A percentile compares a stretch with the other conserved stretches of the same genome.
These are phyloP conservation scores for Alternaria ventricosa DNA, from an alignment of 2,329 filamentous ascomycete genomes.

Conservation along the genomic window DNA sequence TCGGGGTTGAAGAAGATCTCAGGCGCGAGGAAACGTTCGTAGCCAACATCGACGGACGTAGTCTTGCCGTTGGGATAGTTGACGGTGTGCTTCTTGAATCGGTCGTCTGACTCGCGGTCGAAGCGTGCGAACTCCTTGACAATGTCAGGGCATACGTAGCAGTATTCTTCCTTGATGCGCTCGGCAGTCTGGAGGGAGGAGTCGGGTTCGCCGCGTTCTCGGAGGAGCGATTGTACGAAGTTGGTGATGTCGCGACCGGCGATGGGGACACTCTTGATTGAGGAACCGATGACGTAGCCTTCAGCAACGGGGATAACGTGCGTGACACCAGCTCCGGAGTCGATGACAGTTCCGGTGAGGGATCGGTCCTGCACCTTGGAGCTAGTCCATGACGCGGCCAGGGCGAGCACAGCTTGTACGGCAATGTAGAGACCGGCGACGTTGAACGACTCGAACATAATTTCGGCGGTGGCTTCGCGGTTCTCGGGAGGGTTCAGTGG, in stretches of 20 bases:
- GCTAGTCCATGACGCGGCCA: constrained; percentile 97
- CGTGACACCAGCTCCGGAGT: constrained; percentile 97
- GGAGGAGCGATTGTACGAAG: constrained; percentile 94
- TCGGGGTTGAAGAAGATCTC: constrained; percentile 99
- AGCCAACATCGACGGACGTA: constrained; percentile 89
- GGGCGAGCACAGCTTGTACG: constrained; percentile 93
- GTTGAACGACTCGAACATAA: constrained; percentile 99
- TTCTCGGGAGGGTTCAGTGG: constrained; percentile 98
- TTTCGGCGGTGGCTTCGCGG: constrained; percentile 97
- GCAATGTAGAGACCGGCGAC: constrained; percentile 98
- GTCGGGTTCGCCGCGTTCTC: constrained; percentile 95
- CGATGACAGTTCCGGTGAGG: constrained; percentile 95
- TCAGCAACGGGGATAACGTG: constrained; percentile 99
- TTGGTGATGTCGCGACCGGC: constrained; percentile 98
- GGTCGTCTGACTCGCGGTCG: constrained; percentile 83
- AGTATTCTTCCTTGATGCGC: constrained; percentile 98
- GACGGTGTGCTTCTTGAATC: constrained; percentile 90
- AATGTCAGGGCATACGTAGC: constrained; percentile 97
- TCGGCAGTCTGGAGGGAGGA: constrained; percentile 97
- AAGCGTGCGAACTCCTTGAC: constrained; percentile 97
- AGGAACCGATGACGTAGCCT: constrained; percentile 98
- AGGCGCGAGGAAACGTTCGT: constrained; percentile 95
- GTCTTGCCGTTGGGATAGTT: constrained; percentile 84
- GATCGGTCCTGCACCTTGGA: constrained; percentile 97
- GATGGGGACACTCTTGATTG: constrained; percentile 98